phyloP scores from a whole-genome alignment of 352 stramenopile species.

The Pythium biforme region DNA sequence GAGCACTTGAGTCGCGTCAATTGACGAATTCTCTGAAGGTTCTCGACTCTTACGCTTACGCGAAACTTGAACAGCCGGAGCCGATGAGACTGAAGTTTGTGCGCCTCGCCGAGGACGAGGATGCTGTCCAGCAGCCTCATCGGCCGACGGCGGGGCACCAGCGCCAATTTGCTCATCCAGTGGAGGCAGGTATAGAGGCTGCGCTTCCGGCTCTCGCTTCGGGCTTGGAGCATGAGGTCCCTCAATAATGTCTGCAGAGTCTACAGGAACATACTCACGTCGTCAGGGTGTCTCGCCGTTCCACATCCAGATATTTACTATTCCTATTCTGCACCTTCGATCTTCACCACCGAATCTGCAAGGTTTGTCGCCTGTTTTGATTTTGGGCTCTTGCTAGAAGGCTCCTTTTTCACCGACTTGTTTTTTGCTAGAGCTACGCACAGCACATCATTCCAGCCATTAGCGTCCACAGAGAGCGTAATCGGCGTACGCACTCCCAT shows the following conservation, averaged over 20 bases:
- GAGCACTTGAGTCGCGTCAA: background rate
- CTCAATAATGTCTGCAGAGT: background rate
- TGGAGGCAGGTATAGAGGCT: background rate
- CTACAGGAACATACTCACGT: background rate
- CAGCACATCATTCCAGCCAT: background rate
- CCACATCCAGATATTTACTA: too few relatives aligned
- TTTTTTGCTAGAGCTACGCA: background rate
- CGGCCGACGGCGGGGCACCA: too few relatives aligned
- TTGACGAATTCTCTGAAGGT: background rate
- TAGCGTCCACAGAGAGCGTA: background rate
- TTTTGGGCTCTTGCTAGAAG: background rate
- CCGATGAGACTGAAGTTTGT: background rate
- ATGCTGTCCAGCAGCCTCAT: background rate
- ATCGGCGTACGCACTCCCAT: background rate
- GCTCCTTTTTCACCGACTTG: background rate
- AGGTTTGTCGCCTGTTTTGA: background rate
- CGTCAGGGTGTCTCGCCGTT: too few relatives aligned
- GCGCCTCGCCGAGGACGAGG: background rate
- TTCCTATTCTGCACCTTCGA: background rate
- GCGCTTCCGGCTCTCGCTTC: background rate
- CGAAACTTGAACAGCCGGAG: background rate
- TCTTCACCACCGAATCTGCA: background rate
- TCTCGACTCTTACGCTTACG: conserved; percentile 3
- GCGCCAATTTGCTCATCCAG: background rate
- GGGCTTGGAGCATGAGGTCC: conserved; percentile 15